These are phyloP conservation scores for Aspergillus sp. DNA, from an alignment of 2,329 filamentous ascomycete genomes.

Conservation along the genomic window DNA sequence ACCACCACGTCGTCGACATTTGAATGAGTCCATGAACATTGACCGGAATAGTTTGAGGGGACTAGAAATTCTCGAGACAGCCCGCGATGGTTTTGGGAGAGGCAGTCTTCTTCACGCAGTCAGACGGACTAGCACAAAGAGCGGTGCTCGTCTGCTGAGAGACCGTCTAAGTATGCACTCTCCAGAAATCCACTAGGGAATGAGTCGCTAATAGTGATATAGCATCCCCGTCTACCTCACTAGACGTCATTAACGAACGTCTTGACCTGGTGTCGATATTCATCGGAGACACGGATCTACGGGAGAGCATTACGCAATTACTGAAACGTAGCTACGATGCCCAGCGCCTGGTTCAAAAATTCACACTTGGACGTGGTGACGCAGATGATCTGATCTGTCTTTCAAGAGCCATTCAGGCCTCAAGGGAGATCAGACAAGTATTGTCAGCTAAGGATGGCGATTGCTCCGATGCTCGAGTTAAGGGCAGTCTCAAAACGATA, in stretches of 20 bases:
- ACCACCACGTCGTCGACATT: slow-evolving; percentile 67
- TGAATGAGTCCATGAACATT: slow-evolving; percentile 75
- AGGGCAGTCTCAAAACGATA: slow-evolving; percentile 23
- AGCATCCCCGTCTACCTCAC: slow-evolving; percentile 79
- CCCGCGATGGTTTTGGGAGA: slow-evolving; percentile 68
- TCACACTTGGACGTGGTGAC: slow-evolving; percentile 85
- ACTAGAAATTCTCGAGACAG: slow-evolving; percentile 80
- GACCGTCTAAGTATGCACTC: slow-evolving; percentile 64
- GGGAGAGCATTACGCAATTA: slow-evolving; percentile 61
- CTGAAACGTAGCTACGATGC: slow-evolving; percentile 75
- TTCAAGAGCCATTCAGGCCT: slow-evolving; percentile 71
- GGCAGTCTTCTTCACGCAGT: slow-evolving; percentile 89
- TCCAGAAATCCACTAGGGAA: background rate
- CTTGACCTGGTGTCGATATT: slow-evolving; percentile 77
- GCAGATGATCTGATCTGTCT: slow-evolving; percentile 82
- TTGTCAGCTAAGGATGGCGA: slow-evolving; percentile 19
- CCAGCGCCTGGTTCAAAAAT: slow-evolving; percentile 85
- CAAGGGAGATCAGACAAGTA: slow-evolving; percentile 53
- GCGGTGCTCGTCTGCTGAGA: slow-evolving; percentile 75
- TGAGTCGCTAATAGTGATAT: background rate
- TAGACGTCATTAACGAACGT: slow-evolving; percentile 68
- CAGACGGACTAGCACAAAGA: slow-evolving; percentile 81
- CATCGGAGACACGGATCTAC: slow-evolving; percentile 58
- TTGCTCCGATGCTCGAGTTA: slow-evolving; percentile 15
- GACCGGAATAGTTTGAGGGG: slow-evolving; percentile 87